Conservation (phyloP, 73 alveolate genomes). For the Tetrahymena malaccensis region DNA sequence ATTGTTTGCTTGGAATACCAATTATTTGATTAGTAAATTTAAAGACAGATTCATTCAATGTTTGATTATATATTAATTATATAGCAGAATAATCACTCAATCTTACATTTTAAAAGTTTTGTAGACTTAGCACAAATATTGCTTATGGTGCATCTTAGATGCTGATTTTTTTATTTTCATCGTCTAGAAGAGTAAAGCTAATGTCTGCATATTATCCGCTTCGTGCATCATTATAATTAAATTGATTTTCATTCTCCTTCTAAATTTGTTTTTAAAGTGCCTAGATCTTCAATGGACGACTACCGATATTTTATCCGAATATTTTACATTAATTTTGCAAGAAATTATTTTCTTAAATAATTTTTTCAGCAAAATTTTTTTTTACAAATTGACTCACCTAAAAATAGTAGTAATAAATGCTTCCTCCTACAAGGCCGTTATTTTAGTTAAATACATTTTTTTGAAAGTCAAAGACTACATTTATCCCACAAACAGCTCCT, state of each 20-base stretch:
- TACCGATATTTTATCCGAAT: not conserved
- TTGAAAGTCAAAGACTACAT: not conserved
- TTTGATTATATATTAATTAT: not conserved
- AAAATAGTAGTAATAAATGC: not conserved
- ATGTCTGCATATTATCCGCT: not conserved
- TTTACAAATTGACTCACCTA: not conserved
- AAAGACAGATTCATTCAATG: not conserved
- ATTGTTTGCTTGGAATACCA: not conserved
- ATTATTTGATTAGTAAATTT: not conserved
- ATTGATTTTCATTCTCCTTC: not conserved
- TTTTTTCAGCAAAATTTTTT: not conserved
- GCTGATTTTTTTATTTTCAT: not conserved
- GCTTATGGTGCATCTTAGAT: not conserved
- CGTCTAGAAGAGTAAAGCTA: not conserved
- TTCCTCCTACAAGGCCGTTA: not conserved
- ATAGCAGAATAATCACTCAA: not conserved
- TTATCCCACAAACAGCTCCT: not conserved
- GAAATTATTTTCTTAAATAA: not conserved
- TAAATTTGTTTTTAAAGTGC: not conserved
- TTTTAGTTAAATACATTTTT: not conserved
- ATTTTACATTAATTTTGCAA: not conserved
- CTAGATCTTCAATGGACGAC: not conserved
- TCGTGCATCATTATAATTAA: not conserved
- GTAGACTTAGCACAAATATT: not conserved
- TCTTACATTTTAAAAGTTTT: not conserved